A percentile compares a stretch with the other conserved stretches of the same genome.
These are phyloP conservation scores for Claviceps sorghi DNA, from an alignment of 2,329 filamentous ascomycete species.

Conservation along the genomic window DNA sequence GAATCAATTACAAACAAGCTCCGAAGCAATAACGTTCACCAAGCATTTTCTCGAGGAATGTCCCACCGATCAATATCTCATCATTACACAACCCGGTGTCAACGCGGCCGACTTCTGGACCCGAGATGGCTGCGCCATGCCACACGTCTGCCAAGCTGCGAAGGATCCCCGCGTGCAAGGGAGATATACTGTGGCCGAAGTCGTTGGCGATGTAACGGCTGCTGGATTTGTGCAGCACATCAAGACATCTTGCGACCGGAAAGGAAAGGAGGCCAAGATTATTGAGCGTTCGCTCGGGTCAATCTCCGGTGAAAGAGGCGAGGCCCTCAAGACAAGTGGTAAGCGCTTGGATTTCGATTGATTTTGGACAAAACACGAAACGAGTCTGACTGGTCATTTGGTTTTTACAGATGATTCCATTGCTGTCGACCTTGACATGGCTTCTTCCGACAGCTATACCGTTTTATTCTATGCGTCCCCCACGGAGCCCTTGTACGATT, in stretches of 20 bases:
- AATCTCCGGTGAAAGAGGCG: constrained; percentile 28
- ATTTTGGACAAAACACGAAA: not conserved
- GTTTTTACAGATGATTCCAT: constrained; percentile 33
- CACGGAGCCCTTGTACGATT: constrained; percentile 43
- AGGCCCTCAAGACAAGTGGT: constrained; percentile 35
- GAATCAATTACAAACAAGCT: constrained; percentile 35
- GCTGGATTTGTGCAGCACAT: constrained; percentile 30
- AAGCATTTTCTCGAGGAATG: constrained; percentile 47
- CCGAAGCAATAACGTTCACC: constrained; percentile 27
- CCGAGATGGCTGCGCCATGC: constrained; percentile 33
- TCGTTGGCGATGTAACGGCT: constrained; percentile 34
- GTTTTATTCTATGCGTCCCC: constrained; percentile 61
- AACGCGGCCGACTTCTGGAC: constrained; percentile 52
- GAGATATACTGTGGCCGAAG: constrained; percentile 39
- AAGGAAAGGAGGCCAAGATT: constrained; percentile 23
- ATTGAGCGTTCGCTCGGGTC: constrained; percentile 27
- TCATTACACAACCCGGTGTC: constrained; percentile 65
- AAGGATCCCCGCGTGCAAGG: constrained; percentile 20
- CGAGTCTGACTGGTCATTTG: not conserved
- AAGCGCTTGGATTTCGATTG: constrained; percentile 7
- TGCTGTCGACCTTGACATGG: constrained; percentile 29
- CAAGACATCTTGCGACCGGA: constrained; percentile 27
- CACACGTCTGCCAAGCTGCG: constrained; percentile 33
- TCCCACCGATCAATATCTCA: constrained; percentile 59
- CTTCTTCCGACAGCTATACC: constrained; percentile 43